These are phyloP conservation scores for Trichoderma afroharzianum DNA, from an alignment of 2,329 filamentous ascomycete genomes.

Conservation along the genomic window DNA sequence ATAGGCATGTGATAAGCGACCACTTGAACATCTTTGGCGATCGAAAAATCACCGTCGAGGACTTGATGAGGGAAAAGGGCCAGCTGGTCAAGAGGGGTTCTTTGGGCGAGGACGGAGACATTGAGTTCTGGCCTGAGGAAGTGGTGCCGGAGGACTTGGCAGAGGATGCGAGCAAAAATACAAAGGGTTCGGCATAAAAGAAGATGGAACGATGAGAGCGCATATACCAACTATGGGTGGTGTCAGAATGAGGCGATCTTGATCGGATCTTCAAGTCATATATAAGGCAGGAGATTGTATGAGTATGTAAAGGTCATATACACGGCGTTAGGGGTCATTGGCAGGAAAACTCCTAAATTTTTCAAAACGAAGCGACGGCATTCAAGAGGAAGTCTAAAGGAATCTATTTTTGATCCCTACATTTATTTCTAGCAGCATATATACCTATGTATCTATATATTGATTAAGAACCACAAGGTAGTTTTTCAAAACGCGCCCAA, in stretches of 20 bases:
- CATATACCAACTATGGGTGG: background rate
- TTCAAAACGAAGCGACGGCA: background rate
- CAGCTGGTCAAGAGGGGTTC: conserved; percentile 68
- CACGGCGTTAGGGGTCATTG: conserved; percentile 7
- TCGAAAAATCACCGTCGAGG: conserved; percentile 66
- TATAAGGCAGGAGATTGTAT: conserved; percentile 1
- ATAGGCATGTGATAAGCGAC: conserved; percentile 87
- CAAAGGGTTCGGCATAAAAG: background rate
- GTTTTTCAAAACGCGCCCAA: conserved; percentile 2
- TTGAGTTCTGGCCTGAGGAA: conserved; percentile 88
- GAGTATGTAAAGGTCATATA: background rate
- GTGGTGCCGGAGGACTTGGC: conserved; percentile 23
- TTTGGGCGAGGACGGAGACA: conserved; percentile 72
- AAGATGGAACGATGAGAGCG: background rate
- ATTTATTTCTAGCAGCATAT: conserved; percentile 8
- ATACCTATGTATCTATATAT: background rate
- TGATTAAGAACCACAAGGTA: background rate
- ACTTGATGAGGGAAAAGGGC: conserved; percentile 73
- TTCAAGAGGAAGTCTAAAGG: background rate
- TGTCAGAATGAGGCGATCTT: background rate
- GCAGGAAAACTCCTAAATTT: background rate
- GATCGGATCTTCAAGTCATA: background rate
- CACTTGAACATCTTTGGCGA: conserved; percentile 78
- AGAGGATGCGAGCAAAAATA: conserved; percentile 17
- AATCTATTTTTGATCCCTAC: background rate